These are phyloP conservation scores for Nicotiana tabacum DNA, from an alignment of 257 asterid species.

Conservation along the genomic window DNA sequence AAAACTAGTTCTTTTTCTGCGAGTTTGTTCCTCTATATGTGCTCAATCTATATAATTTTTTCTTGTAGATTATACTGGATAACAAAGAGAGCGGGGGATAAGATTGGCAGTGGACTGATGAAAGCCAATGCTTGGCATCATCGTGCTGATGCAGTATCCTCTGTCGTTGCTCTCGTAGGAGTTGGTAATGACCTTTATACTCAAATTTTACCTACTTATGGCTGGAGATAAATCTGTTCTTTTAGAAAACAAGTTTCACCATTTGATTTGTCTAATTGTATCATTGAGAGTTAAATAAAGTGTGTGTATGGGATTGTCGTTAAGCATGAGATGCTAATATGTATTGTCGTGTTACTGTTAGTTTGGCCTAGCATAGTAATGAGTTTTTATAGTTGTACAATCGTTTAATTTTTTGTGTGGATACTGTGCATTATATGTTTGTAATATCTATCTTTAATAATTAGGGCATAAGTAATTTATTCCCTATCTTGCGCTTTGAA, in stretches of 20 bases:
- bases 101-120: constrained; percentile 93
- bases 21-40: neutral
- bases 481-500: neutral
- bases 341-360: neutral
- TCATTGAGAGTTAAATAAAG: neutral
- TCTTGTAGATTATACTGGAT: constrained; percentile 64
- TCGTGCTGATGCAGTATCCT: constrained; percentile 93
- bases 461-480: neutral
- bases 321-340: neutral
- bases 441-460: neutral
- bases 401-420: neutral
- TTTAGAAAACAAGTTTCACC: neutral
- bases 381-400: neutral
- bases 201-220: constrained; percentile 2
- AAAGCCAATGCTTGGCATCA: constrained; percentile 99
- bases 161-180: constrained; percentile 93
- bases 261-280: constrained; percentile 2
- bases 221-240: neutral
- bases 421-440: neutral
- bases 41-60: neutral
- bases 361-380: neutral
- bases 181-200: constrained; percentile 65
- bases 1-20: neutral
- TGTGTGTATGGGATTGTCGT: neutral
- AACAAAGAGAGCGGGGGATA: constrained; percentile 84